phyloP scores from a whole-genome alignment of 768 basidiomycete genomes.

The Auricularia auricula-judae region DNA sequence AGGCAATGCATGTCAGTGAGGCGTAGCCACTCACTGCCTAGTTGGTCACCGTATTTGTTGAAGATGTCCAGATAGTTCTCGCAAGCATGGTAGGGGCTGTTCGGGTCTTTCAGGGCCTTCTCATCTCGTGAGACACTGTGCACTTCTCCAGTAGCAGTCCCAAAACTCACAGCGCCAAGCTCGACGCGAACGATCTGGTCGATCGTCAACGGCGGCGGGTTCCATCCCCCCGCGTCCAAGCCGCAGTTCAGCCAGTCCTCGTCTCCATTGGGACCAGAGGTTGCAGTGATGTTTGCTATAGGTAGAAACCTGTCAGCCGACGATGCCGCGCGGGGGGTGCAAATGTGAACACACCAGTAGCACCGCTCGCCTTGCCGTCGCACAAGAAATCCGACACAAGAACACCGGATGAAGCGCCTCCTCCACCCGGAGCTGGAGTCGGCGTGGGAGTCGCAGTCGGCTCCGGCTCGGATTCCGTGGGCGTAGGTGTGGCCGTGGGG shows the following conservation, averaged over 20 bases:
- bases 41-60: slow-evolving; percentile 41
- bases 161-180: background rate
- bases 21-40: slow-evolving; percentile 23
- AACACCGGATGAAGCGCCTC: background rate
- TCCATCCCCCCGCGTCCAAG: slow-evolving; percentile 50
- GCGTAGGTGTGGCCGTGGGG: too few species aligned
- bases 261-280: slow-evolving; percentile 21
- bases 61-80: slow-evolving; percentile 39
- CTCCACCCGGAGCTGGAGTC: background rate
- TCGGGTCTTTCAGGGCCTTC: slow-evolving; percentile 34
- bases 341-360: background rate
- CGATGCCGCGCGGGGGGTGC: too few species aligned
- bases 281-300: background rate
- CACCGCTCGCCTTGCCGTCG: background rate
- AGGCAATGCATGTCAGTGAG: slow-evolving; percentile 1
- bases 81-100: slow-evolving; percentile 53
- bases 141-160: slow-evolving; percentile 18
- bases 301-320: rapidly evolving
- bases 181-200: slow-evolving; percentile 22
- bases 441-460: background rate
- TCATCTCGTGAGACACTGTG: slow-evolving; percentile 27
- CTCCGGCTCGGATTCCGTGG: background rate
- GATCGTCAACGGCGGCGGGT: slow-evolving; percentile 50
- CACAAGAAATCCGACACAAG: background rate
- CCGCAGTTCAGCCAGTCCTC: slow-evolving; percentile 74